Percentiles rank a stretch among this genome's conserved stretches.
Evolutionary conservation across 1,284 basidiomycete genomes (phyloP).

Genomic region (Sphagnurus paluster): DNA sequence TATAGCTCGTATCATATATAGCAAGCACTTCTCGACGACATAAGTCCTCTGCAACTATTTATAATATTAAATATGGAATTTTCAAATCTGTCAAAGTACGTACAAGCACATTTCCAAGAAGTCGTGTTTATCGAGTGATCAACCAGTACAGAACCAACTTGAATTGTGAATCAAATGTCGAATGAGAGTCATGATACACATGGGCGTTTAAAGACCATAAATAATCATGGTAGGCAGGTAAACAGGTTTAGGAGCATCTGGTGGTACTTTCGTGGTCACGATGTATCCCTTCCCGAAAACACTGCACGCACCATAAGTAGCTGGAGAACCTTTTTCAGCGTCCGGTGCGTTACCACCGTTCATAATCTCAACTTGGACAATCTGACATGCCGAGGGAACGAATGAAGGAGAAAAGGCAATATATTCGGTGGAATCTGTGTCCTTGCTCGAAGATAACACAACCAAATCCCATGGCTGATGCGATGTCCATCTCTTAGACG

Average conservation of each 20-base stretch:
- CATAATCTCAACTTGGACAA: background rate
- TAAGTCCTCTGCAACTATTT: too few relatives aligned
- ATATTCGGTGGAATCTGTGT: background rate
- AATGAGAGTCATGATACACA: too few relatives aligned
- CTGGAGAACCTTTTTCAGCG: slow-evolving; percentile 1
- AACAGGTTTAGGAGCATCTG: background rate
- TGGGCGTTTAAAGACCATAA: background rate
- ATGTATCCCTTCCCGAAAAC: too few relatives aligned
- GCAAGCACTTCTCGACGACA: too few relatives aligned
- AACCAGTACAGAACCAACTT: too few relatives aligned
- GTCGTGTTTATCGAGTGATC: too few relatives aligned
- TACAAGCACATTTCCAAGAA: too few relatives aligned
- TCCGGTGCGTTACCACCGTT: background rate
- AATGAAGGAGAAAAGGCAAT: too few relatives aligned
- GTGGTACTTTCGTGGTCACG: background rate
- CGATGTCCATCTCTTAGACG: slow-evolving; percentile 5
- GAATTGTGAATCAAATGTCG: too few relatives aligned
- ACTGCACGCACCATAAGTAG: background rate
- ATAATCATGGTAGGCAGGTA: background rate
- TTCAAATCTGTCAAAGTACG: too few relatives aligned
- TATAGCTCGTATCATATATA: too few relatives aligned
- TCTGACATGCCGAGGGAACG: background rate
- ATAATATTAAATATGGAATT: too few relatives aligned
- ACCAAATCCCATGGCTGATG: slow-evolving; percentile 9
- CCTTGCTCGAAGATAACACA: slow-evolving; percentile 5